A percentile compares a stretch with the other conserved stretches of the same genome.
Conservation (phyloP, 129 eudicot species). For the Flaveria trinervia region DNA sequence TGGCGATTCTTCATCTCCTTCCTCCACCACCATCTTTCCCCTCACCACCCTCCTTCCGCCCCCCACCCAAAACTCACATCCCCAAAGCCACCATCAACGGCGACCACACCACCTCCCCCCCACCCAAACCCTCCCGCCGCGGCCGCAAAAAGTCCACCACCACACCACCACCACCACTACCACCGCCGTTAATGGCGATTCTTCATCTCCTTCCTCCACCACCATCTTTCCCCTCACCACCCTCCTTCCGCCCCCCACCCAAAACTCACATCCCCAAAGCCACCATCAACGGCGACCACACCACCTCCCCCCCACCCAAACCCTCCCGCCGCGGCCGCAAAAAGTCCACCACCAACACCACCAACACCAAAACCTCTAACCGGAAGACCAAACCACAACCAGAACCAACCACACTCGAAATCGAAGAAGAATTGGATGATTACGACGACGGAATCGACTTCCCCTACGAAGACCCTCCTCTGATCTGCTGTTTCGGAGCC, state of each 20-base stretch:
- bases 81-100: constrained; percentile 41
- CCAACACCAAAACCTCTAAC: constrained; percentile 19
- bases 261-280: constrained; percentile 35
- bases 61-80: constrained; percentile 24
- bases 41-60: constrained; percentile 27
- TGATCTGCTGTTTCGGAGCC: constrained; percentile 87
- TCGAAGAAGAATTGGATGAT: constrained; percentile 27
- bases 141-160: constrained; percentile 61
- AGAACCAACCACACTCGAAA: constrained; percentile 6
- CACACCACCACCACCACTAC: constrained; percentile 12
- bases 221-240: constrained; percentile 24
- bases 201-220: constrained; percentile 39
- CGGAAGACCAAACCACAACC: constrained; percentile 34
- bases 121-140: constrained; percentile 52
- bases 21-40: constrained; percentile 24
- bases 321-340: constrained; percentile 65
- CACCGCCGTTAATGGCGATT: constrained; percentile 40
- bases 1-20: constrained; percentile 50
- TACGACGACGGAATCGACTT: constrained; percentile 62
- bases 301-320: constrained; percentile 34
- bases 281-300: constrained; percentile 36
- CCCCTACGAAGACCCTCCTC: constrained; percentile 64
- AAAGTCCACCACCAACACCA: constrained; percentile 46
- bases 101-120: constrained; percentile 30
- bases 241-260: constrained; percentile 27